These are phyloP conservation scores for Cymbopogon citratus DNA, from an alignment of 176 grass and related monocot species.

Conservation along the genomic window DNA sequence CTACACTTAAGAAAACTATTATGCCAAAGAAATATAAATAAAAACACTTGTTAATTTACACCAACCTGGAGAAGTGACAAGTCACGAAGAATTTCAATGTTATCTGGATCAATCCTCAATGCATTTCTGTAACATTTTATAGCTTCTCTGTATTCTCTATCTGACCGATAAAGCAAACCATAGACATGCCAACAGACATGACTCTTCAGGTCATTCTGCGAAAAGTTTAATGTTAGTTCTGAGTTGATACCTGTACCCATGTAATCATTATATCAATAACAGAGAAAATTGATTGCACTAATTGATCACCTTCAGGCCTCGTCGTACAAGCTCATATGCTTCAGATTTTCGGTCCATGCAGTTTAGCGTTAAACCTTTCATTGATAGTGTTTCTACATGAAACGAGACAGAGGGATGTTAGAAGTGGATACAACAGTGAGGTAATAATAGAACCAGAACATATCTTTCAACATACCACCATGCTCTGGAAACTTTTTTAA, in stretches of 20 bases:
- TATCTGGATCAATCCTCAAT: conserved; percentile 94
- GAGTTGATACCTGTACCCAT: neutral
- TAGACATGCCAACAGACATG: conserved; percentile 99
- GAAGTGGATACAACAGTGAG: conserved; percentile 11
- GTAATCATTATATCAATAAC: neutral
- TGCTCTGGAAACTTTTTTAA: conserved; percentile 98
- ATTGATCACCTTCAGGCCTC: conserved; percentile 83
- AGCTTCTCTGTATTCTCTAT: conserved; percentile 99
- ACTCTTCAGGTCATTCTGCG: conserved; percentile 98
- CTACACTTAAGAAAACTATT: conserved; percentile 1
- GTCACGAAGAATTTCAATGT: conserved; percentile 98
- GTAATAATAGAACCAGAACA: neutral
- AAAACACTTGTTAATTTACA: neutral
- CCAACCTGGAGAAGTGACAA: conserved; percentile 92
- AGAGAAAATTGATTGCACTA: neutral
- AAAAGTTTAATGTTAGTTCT: conserved; percentile 18
- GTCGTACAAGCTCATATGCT: conserved; percentile 98
- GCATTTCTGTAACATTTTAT: conserved; percentile 99
- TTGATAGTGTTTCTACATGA: conserved; percentile 90
- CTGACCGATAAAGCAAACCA: conserved; percentile 94
- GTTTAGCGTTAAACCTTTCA: conserved; percentile 98
- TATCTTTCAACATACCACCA: conserved; percentile 61
- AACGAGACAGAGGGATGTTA: neutral
- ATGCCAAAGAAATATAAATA: neutral
- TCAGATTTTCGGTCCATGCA: conserved; percentile 98